phyloP scores from a whole-genome alignment of 176 grass and related monocot genomes.

The Stipa capillata region DNA sequence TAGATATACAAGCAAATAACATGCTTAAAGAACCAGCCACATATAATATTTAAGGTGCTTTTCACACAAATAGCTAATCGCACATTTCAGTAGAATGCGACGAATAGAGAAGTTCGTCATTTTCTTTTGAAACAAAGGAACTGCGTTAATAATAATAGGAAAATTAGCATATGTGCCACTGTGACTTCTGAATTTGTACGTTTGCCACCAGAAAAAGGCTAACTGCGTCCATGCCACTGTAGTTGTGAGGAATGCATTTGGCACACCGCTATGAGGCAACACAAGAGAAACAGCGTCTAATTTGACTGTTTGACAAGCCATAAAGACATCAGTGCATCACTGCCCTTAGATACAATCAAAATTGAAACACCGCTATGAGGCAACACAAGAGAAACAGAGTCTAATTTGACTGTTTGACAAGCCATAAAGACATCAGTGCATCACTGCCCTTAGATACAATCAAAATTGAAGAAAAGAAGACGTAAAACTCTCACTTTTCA shows the following conservation, averaged over 20 bases:
- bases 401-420: not conserved
- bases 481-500: not conserved
- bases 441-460: not conserved
- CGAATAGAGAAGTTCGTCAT: not conserved
- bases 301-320: not conserved
- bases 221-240: not conserved
- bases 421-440: not conserved
- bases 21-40: not conserved
- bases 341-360: not conserved
- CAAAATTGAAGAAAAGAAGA: no score
- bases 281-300: not conserved
- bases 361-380: no score
- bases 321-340: not conserved
- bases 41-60: not conserved
- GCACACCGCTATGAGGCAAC: no score
- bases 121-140: not conserved
- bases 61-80: not conserved
- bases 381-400: not conserved
- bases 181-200: not conserved
- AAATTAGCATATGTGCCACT: not conserved
- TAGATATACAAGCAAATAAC: not conserved
- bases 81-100: not conserved
- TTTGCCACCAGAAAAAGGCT: not conserved
- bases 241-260: no score
- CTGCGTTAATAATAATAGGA: not conserved